Base-by-base conservation (phyloP, 805 yeast species). In the Scheffersomyces ergatensis region DNA sequence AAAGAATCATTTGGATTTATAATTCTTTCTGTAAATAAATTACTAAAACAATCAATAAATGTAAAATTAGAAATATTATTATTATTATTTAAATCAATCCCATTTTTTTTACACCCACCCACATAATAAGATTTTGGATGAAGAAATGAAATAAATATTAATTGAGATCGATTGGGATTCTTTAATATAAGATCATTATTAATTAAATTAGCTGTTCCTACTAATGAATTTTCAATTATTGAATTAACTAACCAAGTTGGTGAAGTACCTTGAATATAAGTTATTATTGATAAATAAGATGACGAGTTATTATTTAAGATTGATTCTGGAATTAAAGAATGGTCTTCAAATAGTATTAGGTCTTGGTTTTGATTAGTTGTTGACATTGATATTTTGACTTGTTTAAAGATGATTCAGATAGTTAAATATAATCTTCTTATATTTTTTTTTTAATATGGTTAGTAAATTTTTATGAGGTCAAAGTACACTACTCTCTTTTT, bases 161-260 rank as follows among this genome's bases (percentile, higher is more conserved):
- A 67, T 40, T 51, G 56, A 14, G 67, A 55, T 42, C 69, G 55
- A 17, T 40, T 46, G 4, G 45, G 42, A 6, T 31, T 26, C 40
- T 47, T 52, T 24, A 43, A 48, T 14, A 35, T 47, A 17, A 59
- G 46, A 37, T 62, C 72, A 34, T 54, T 49, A 43, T 65, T 58
- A 37, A 63, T 74, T 69, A 49, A 69, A 31, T 39, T 67, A 50
- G 63, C 70, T 36, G 80, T 72, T 4, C 81, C 85, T 14, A 61
- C 50, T 13, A 78, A 46, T 19, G 69, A 60, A 26, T 69, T 71
- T 49, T 83, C 88, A 7, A 82, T 60, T 17, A 84, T 55, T 2
- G 81, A 71, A 40, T 71, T 72, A 3, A 74, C 52, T 29, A 85
- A 63, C 92, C 92, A 85, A 5, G 77, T 57, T 2, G 90, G 80